Evolutionary conservation across 1,284 basidiomycete species (phyloP), one percentile per base, ranked within the genome.

Genomic region (Erythrobasidium hasegawianum): DNA sequence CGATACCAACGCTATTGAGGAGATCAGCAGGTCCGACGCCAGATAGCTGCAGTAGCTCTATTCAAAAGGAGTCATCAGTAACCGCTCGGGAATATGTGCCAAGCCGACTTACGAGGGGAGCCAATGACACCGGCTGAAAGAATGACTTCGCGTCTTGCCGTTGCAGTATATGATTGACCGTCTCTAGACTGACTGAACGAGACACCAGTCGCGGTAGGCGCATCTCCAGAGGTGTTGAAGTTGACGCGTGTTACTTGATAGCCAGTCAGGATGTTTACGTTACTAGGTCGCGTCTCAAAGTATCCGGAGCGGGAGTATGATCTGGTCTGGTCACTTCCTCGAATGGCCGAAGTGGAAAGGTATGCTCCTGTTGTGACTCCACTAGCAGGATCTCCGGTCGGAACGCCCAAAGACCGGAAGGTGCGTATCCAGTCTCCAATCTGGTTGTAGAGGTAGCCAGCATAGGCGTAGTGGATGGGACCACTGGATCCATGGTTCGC

Each of bases 291-390:
- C 73, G 87, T 85, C 10, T 55, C 43, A 72, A 88, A 83, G 79
- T 89, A 89, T 1, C 83, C 86, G 1, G 83, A 81, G 61, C 84
- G 82, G 5, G 86, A 81, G 77, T 87, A 85, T 8, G 84, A 87
- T 43, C 87, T 82, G 0, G 84, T 84, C 39, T 65, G 62, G 80
- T 83, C 80, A 73, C 85, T 53, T 24, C 55, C 24, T 43, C 56
- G 47, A 33, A 65, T 65, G 14, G 62, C 62, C 18, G 50, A 47
- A n/a, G 59, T 60, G 2, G 66, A 49, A 24, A 68, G n/a, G 38
- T 61, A 59, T 9, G 66, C 50, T 18, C 66, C 66, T 22, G 47
- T 40, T 16, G 53, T 69, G 52, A 45, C 27, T 0, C 68, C 65
- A 20, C 57, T 43, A 33, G 68, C 70, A 2, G 68, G 71, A 52